Evolutionary conservation across 371 early-diverging fungal genomes (phyloP).

Genomic region (Mortierella sp.): DNA sequence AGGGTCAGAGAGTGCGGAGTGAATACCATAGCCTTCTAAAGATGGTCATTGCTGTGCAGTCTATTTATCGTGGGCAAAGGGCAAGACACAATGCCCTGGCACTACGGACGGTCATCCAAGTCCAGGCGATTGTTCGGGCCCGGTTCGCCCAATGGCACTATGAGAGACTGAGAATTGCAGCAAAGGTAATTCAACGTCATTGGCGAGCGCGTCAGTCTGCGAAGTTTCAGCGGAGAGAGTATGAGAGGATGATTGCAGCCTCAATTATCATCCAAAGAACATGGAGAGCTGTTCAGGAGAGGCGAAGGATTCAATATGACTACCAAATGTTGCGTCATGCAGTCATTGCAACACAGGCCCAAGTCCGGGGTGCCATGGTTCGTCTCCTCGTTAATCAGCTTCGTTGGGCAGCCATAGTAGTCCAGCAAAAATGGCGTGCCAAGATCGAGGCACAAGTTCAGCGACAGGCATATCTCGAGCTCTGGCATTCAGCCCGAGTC

Average conservation of each 20-base stretch:
- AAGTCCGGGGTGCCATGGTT: conserved; percentile 25
- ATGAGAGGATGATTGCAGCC: conserved; percentile 15
- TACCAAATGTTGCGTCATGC: conserved; percentile 10
- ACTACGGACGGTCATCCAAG: conserved; percentile 23
- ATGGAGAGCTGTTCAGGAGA: conserved; percentile 38
- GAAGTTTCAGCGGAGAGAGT: conserved; percentile 17
- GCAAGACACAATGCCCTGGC: conserved; percentile 17
- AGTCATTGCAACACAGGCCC: conserved; percentile 30
- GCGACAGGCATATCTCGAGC: conserved; percentile 17
- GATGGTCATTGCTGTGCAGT: conserved; percentile 28
- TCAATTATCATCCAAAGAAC: conserved; percentile 27
- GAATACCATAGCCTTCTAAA: conserved; percentile 16
- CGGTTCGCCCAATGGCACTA: conserved; percentile 27
- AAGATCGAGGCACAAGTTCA: conserved; percentile 13
- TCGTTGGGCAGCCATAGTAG: conserved; percentile 21
- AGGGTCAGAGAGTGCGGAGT: conserved; percentile 10
- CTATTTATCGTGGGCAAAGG: conserved; percentile 30
- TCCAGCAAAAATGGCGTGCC: conserved; percentile 32
- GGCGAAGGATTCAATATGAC: conserved; percentile 18
- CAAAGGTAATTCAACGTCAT: conserved; percentile 26
- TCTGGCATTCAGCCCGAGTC: conserved; percentile 25
- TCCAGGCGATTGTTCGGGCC: conserved; percentile 41
- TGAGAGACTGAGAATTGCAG: conserved; percentile 24
- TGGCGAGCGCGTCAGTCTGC: conserved; percentile 39
- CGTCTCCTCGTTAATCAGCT: conserved; percentile 16